Base-by-base conservation (phyloP, 2,329 filamentous ascomycete species). In the Talaromyces sp. region DNA sequence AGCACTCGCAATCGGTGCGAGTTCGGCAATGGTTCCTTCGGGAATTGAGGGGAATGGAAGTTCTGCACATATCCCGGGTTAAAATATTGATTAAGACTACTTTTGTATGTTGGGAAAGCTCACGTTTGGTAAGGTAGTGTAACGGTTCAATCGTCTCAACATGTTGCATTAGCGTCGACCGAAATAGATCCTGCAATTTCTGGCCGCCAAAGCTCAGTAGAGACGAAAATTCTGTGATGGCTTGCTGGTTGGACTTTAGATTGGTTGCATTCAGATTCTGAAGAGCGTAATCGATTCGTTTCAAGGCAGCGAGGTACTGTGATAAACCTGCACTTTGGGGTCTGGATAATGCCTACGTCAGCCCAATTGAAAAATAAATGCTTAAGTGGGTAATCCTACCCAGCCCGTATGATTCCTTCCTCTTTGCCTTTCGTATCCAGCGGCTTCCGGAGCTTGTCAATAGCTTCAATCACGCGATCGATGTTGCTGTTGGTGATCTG, bases 401-500 rank as follows among this genome's bases (percentile, higher is more conserved):
- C 91, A 63, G 86, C 84, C 56, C 91, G 86, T 68, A 99, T 92
- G 62, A 97, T 91, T 56, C 87, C 86, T 74, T 99, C 94, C 73
- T 99, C 94, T 62, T 89, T 86, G 65, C 89, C 91, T 69, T 94
- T 93, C 70, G 91, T 91, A 71, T 97, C 91, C 61, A 92, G 85
- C n/a, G 94, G 93, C 67, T 95, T 89, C 65, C 90, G 87, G 40
- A 97, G 81, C 62, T 87, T 86, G 62, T 96, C 91, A 65, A 99
- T 97, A 17, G 92, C 90, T 62, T 87, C 82, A 60, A 96, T 84
- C 36, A 97, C 85, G 61, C 84, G 83, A 69, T 97, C 92, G 66
- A 97, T 89, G 70, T 99, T 99, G 64, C 83, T 86, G 64, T 89
- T 91, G 36, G 95, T 84, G n/a, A 87, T 83, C 74, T 97, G 94